phyloP scores from a whole-genome alignment of 2,329 filamentous ascomycete genomes.

The Epichloe scottii region DNA sequence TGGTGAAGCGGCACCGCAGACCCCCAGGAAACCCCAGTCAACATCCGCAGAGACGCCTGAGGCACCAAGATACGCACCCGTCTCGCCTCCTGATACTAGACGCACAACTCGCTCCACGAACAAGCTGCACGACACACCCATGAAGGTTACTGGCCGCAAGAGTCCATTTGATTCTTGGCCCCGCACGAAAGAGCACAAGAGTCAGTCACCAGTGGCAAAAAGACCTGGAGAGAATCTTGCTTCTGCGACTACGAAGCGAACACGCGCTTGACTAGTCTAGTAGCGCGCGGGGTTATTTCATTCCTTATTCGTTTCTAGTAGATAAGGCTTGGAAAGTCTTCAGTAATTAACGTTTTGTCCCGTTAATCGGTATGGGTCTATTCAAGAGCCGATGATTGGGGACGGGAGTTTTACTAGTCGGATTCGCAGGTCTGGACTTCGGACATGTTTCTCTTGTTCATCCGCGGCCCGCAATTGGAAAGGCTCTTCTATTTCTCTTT shows the following conservation, averaged over 20 bases:
- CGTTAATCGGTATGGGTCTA: not conserved
- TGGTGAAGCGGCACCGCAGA: slow-evolving; percentile 18
- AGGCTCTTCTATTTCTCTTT: not conserved
- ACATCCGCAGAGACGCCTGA: slow-evolving; percentile 33
- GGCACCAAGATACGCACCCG: slow-evolving; percentile 42
- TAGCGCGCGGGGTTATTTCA: not conserved
- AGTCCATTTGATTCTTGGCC: slow-evolving; percentile 59
- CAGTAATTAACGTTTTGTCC: not conserved
- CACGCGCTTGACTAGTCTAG: slow-evolving; percentile 17
- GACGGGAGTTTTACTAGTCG: not conserved
- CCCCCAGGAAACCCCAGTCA: slow-evolving; percentile 23
- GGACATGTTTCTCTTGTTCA: not conserved
- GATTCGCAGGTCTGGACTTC: not conserved
- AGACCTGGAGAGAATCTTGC: slow-evolving; percentile 23
- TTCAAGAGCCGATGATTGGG: not conserved
- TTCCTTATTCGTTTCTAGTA: slow-evolving; percentile 1
- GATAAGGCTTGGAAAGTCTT: not conserved
- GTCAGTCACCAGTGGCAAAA: slow-evolving; percentile 33
- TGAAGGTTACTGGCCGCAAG: slow-evolving; percentile 26
- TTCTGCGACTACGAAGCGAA: slow-evolving; percentile 22
- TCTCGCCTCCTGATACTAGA: slow-evolving; percentile 49
- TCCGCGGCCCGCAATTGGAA: not conserved
- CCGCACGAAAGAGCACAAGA: slow-evolving; percentile 44
- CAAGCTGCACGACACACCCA: slow-evolving; percentile 34
- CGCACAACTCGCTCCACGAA: slow-evolving; percentile 45